Base-by-base conservation (phyloP, 2,329 filamentous ascomycete genomes). In the Periconia sp. region DNA sequence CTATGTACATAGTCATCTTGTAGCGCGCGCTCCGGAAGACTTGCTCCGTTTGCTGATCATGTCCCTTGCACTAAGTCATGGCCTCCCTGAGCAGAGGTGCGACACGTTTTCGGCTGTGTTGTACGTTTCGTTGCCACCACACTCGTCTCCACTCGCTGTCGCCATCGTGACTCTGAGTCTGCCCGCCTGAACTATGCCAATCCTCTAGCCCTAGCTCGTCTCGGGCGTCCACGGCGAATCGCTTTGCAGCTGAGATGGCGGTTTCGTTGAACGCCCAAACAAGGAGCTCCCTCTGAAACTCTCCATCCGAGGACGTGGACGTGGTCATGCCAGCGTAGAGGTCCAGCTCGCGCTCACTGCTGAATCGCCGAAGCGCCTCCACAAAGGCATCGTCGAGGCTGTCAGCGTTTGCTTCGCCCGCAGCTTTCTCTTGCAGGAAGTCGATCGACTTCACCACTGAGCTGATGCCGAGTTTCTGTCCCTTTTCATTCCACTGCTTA, bases 251-350 rank as follows among this genome's bases (percentile, higher is more conserved):
- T 4, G 66, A 56, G 0, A 73, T 71, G 0, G 78, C 84, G 4
- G 65, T 63, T 1, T 76, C 70, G 18, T 74, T 79, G 1, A 82
- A 59, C 0, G 79, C 85, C 81, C 86, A 87, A 0, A 92, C 70
- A 5, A 92, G 69, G 25, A 91, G 63, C 60, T 94, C 82, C 36
- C 89, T 74, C 51, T 75, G 73, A 48, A 91, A 89, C 12, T 73
- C 61, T 0, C 79, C 82, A 0, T 69, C 70, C 0, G 76, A 72
- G 3, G 72, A 65, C 16, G 78, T 74, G 15, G 76, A 82, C n/a
- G 82, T 82, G 1, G 88, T 89, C 85, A 92, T 88, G 41, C 92
- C 72, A 8, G 76, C 77, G 7, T 79, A 80, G 8, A 92, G 61
- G 42, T 85, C 82, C n/a, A 92, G 65, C 0, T 70, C 52, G 42